phyloP scores from a whole-genome alignment of 2,329 filamentous ascomycete genomes.

The Fusarium compactum region DNA sequence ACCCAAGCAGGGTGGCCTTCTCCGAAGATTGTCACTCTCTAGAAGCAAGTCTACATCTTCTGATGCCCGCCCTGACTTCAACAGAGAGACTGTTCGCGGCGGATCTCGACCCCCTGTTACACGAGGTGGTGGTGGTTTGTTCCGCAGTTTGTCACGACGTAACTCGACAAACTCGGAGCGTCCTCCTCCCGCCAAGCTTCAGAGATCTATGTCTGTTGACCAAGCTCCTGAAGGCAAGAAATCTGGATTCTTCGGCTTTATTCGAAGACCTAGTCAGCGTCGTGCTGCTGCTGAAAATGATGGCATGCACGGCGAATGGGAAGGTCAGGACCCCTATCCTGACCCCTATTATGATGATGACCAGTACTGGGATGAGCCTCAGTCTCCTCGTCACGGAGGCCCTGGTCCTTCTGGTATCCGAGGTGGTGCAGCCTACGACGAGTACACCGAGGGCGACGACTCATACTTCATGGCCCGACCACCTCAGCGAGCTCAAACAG shows the following conservation, averaged over 20 bases:
- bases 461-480: constrained; percentile 64
- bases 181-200: constrained; percentile 55
- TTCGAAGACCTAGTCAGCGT: constrained; percentile 56
- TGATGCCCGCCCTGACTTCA: constrained; percentile 53
- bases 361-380: constrained; percentile 43
- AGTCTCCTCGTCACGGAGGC: constrained; percentile 36
- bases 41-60: constrained; percentile 53
- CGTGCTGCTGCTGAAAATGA: constrained; percentile 57
- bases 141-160: constrained; percentile 59
- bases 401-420: constrained; percentile 51
- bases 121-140: constrained; percentile 55
- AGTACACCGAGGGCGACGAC: constrained; percentile 69
- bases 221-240: constrained; percentile 61
- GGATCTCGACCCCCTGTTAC: constrained; percentile 65
- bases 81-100: constrained; percentile 54
- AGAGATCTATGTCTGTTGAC: constrained; percentile 72
- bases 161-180: constrained; percentile 53
- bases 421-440: constrained; percentile 59
- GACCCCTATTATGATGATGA: constrained; percentile 48
- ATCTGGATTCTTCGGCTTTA: constrained; percentile 58
- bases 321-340: constrained; percentile 53
- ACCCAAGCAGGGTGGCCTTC: constrained; percentile 52
- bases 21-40: constrained; percentile 60
- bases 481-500: constrained; percentile 48
- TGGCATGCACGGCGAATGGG: constrained; percentile 68